Base-by-base conservation (phyloP, 2,329 filamentous ascomycete species). In the Exophiala sp. region DNA sequence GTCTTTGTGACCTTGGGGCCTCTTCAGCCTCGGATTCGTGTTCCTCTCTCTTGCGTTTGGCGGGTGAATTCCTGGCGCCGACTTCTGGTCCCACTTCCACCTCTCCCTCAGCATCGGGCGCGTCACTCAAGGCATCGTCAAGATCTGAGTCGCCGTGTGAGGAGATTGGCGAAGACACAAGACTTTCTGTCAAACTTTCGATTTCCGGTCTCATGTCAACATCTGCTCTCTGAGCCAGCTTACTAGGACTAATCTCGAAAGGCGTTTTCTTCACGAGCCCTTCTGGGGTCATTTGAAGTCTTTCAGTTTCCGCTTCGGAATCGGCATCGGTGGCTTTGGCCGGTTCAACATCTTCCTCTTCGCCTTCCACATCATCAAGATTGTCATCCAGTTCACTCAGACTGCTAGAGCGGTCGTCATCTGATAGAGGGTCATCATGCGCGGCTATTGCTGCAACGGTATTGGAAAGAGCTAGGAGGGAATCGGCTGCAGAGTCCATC, bases 301-400 rank as follows among this genome's bases (percentile, higher is more conserved):
- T 86, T 73, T 96, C 91, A 1, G 92, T 97, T 73, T 96, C 92
- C 33, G 92, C 92, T 72, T 97, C 92, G 3, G 91, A 87, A 64
- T 88, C 85, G 51, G 80, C 79, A 48, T 85, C 82, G 32, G 84
- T 83, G 54, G 82, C 76, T 58, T 21, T 58, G 55, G 33, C 51
- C 40, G 61, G 58, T 32, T 65, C 64, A 11, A 61, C 61, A 7
- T 57, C 60, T 44, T 60, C 54, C 24, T 63, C 57, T 24, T 63
- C 60, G 20, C 62, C 57, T 24, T 63, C 60, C 21, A 50, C 59
- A 48, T 59, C 57, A 18, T 64, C 86, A 40, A 77, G 80, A 58
- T 89, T 85, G 65, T 95, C 89, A 66, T 91, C 91, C 52, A 95
- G 88, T 65, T 96, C 92, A 74, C 90, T 96, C 64, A 97, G 79